Evolutionary conservation across 208 protist species (phyloP).

Genomic region (Leishmania guyanensis): DNA sequence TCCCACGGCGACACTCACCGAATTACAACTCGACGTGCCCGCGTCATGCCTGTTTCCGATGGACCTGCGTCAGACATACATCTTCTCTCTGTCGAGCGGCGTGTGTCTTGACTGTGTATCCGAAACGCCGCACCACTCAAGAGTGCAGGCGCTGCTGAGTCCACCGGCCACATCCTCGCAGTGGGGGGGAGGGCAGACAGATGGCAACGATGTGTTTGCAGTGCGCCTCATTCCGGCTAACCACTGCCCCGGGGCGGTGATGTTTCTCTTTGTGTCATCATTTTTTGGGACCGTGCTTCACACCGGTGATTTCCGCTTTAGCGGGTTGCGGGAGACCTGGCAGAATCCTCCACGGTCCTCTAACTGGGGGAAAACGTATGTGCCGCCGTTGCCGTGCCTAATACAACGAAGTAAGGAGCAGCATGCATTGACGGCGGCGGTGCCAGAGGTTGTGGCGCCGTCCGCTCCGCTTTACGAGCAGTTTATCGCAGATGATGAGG

Average conservation of each 20-base stretch:
- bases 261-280: constrained; percentile 84
- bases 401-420: neutral
- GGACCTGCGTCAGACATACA: constrained; percentile 46
- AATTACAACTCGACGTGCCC: constrained; percentile 44
- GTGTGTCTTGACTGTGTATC: constrained; percentile 17
- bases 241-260: constrained; percentile 92
- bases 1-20: constrained; percentile 62
- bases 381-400: neutral
- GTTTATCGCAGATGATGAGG: constrained; percentile 53
- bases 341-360: neutral
- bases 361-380: neutral
- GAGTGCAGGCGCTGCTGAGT: constrained; percentile 19
- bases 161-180: neutral
- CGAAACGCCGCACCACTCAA: constrained; percentile 22
- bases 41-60: constrained; percentile 46
- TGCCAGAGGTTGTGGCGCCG: neutral
- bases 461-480: constrained; percentile 48
- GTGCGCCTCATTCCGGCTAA: constrained; percentile 82
- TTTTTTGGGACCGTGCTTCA: constrained; percentile 78
- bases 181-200: neutral
- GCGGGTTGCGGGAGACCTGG: constrained; percentile 33
- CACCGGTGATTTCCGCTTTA: constrained; percentile 94
- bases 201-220: constrained; percentile 22
- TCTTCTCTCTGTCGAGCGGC: constrained; percentile 54
- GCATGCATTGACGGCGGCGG: neutral